Evolutionary conservation across 2,329 filamentous ascomycete species (phyloP).

Genomic region (Hypoxylon sp.): DNA sequence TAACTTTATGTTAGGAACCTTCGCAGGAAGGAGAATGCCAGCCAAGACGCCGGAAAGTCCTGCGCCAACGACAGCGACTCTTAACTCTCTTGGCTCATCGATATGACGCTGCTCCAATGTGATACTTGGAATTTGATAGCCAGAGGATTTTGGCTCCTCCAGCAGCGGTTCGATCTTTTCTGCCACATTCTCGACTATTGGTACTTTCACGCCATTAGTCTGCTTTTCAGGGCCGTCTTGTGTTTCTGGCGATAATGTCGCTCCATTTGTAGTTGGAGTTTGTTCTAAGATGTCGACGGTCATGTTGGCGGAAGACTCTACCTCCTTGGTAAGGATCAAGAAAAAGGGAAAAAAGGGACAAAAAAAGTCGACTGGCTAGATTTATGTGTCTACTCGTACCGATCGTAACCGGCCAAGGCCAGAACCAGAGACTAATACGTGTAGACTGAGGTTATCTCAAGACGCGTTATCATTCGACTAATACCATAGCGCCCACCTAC

Average conservation of each 20-base stretch:
- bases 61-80: conserved; percentile 75
- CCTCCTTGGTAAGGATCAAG: not conserved
- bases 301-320: conserved; percentile 30
- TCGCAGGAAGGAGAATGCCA: conserved; percentile 75
- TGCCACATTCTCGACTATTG: conserved; percentile 23
- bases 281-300: conserved; percentile 27
- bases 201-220: conserved; percentile 33
- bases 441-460: conserved; percentile 35
- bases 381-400: conserved; percentile 9
- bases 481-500: conserved; percentile 28
- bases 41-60: conserved; percentile 75
- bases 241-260: conserved; percentile 8
- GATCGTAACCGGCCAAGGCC: conserved; percentile 15
- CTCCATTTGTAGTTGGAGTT: conserved; percentile 16
- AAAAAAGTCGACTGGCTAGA: conserved; percentile 6
- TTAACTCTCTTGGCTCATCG: conserved; percentile 63
- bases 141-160: conserved; percentile 26
- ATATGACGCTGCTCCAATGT: conserved; percentile 59
- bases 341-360: not conserved
- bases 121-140: conserved; percentile 42
- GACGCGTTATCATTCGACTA: conserved; percentile 36
- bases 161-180: conserved; percentile 30
- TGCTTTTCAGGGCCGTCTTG: conserved; percentile 14
- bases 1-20: conserved; percentile 77
- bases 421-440: conserved; percentile 32